Base-by-base conservation (phyloP, 139 green algal species). In the Trebouxia sp. region DNA sequence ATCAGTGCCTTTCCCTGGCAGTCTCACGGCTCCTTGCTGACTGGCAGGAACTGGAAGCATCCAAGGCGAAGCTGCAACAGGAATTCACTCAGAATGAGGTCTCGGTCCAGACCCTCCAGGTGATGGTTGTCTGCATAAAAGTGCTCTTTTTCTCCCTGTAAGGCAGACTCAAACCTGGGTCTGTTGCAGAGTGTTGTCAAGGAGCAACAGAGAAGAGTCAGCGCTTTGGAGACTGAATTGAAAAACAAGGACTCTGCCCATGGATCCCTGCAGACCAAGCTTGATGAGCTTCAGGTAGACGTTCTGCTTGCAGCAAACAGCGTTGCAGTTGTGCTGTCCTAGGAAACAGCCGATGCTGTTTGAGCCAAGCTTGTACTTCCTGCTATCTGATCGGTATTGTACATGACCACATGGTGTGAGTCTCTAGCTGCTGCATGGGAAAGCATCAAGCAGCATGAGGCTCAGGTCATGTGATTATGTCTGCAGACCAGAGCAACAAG, bases 51-150 rank as follows among this genome's bases (percentile, higher is more conserved):
- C 28, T 72, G 32, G 62, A 72, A 41, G 15, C 62, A 45, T 43
- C 62, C 62, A 72, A 72, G 26, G 8, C 62, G 20, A 72, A 72
- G 32, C 26, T 72, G 62, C 62, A 72, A 8, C 42, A 72, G 62
- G 62, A 72, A 3, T 72, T 72, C 35, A 43, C 42, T n/a, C 32
- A 72, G 14, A 72, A 72, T 14, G 62, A 72, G 35, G 62, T 72
- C 32, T 72, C 62, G 43, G 62, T 72, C 1, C 62, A 72, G 62
- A 72, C 62, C 28, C 62, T 72, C 32, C 62, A 72, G 35, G 62
- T 72, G 37, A 26, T 45, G n/a, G 37, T 6, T 28, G 53, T n/a
- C 35, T 65, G 3, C 12, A 66, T 14, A 20, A 39, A 28, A 8
- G n/a, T 37, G 55, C n/a, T 15, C 17, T 15, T 7, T 28, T 39